Evolutionary conservation across 306 rosid species (phyloP), one percentile per base, ranked within the genome.

Genomic region (Begonia masoniana): DNA sequence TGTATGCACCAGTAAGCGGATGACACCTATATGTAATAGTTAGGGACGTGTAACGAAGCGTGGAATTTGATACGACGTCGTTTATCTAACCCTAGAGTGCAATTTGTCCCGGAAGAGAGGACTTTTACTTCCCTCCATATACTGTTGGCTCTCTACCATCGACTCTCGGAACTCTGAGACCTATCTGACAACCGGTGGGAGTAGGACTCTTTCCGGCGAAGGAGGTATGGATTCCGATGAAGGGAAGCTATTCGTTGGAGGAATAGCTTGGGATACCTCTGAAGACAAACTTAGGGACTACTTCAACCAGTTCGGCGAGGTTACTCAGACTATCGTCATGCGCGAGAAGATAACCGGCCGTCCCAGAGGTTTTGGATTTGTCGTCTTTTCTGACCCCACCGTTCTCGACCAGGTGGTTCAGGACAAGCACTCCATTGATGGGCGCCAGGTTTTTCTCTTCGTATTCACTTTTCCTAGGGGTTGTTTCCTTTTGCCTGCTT

Each of bases 261-360:
- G 85, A 17, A 71, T 78, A 56, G 85, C 85, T 13, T 78, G 85
- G 85, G 85, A 78, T 60, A 78, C 85, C 13, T 68, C 71, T 16
- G 85, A 78, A 66, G 85, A 78, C 35, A 78, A 63, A 61, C 73
- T 78, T 35, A 52, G 69, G 17, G 81, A 66, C 1, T 72, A 78
- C 73, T 78, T 78, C 53, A 60, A 52, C 51, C 78, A 71, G 71
- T 78, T 68, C 46, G 85, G 85, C 13, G 78, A 71, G 7, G 81
- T 78, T 53, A 24, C 72, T 14, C 74, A 78, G 64, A 56, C 81
- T 26, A 76, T 78, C 5, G 72, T 78, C 59, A 75, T 78, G 85
- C 85, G 81, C 57, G 85, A 78, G 64, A 78, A 78, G 71, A 70
- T 64, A 66, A 75, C 85, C 23, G 71, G 74, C 41, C 73, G 85